phyloP scores from a whole-genome alignment of 331 rosid genomes.

The Pyracantha coccinea region DNA sequence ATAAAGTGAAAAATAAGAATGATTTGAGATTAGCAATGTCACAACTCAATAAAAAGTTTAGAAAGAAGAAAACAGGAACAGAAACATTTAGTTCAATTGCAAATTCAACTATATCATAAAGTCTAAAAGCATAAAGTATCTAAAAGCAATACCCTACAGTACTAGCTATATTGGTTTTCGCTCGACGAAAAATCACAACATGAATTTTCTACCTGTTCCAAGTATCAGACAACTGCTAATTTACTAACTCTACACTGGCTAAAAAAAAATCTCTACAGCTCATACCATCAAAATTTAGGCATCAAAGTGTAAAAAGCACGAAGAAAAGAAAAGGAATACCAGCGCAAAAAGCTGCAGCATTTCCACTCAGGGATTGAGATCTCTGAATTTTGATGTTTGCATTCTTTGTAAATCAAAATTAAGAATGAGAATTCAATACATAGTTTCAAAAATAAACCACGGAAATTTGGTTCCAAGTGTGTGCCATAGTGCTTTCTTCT shows the following conservation, averaged over 20 bases:
- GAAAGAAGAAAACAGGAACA: neutral
- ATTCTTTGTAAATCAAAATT: neutral
- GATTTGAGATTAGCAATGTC: neutral
- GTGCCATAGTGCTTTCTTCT: neutral
- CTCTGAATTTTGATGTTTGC: neutral
- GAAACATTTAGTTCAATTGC: neutral
- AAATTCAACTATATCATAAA: too few species aligned
- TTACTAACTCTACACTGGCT: neutral
- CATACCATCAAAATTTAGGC: too few species aligned
- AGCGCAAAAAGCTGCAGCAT: neutral
- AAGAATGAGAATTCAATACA: neutral
- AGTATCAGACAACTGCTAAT: too few species aligned
- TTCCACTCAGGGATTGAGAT: neutral
- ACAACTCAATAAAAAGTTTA: neutral
- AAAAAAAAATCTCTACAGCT: too few species aligned
- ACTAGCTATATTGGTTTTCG: neutral
- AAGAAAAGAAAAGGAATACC: neutral
- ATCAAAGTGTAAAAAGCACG: neutral
- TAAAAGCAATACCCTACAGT: neutral
- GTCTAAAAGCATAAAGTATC: too few species aligned
- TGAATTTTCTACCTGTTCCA: neutral
- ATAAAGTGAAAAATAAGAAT: conserved; percentile 19
- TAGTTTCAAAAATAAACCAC: too few species aligned
- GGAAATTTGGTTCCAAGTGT: neutral
- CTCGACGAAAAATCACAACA: neutral